These are phyloP conservation scores for Phoma sp. DNA, from an alignment of 2,329 filamentous ascomycete genomes.

Conservation along the genomic window DNA sequence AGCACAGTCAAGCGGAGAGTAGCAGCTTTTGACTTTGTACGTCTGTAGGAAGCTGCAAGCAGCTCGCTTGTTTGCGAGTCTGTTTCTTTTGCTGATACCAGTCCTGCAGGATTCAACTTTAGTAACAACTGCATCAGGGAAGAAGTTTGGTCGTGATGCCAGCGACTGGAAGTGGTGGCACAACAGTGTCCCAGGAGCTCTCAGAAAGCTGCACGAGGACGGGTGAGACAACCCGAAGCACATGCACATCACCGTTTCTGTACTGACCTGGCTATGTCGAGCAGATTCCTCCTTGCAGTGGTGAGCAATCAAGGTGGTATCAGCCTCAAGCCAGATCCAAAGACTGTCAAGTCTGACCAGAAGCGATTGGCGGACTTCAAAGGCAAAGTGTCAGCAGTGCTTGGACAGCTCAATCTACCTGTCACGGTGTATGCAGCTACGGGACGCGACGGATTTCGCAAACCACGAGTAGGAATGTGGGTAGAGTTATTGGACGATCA, in stretches of 20 bases:
- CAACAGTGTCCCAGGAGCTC: conserved; percentile 66
- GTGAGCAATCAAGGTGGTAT: conserved; percentile 91
- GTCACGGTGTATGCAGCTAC: conserved; percentile 87
- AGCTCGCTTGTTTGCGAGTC: background rate
- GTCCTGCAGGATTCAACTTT: conserved; percentile 79
- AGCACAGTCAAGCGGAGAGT: conserved; percentile 35
- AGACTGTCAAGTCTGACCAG: conserved; percentile 69
- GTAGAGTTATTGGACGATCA: conserved; percentile 64
- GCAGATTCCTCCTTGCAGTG: conserved; percentile 75
- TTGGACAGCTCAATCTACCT: conserved; percentile 76
- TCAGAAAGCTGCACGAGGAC: conserved; percentile 73
- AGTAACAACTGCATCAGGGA: conserved; percentile 79
- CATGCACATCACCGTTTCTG: background rate
- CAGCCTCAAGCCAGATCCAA: conserved; percentile 74
- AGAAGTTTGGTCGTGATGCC: conserved; percentile 72
- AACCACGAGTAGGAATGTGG: conserved; percentile 93
- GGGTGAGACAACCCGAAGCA: conserved; percentile 56
- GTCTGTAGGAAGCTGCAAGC: conserved; percentile 2
- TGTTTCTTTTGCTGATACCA: conserved; percentile 11
- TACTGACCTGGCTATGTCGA: conserved; percentile 12
- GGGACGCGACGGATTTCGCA: conserved; percentile 79
- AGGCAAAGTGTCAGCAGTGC: conserved; percentile 72
- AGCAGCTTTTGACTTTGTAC: conserved; percentile 50
- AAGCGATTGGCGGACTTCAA: conserved; percentile 82
- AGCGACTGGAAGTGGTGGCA: conserved; percentile 97